These are phyloP conservation scores for Pseudogymnoascus sp. DNA, from an alignment of 2,329 filamentous ascomycete species.

Conservation along the genomic window DNA sequence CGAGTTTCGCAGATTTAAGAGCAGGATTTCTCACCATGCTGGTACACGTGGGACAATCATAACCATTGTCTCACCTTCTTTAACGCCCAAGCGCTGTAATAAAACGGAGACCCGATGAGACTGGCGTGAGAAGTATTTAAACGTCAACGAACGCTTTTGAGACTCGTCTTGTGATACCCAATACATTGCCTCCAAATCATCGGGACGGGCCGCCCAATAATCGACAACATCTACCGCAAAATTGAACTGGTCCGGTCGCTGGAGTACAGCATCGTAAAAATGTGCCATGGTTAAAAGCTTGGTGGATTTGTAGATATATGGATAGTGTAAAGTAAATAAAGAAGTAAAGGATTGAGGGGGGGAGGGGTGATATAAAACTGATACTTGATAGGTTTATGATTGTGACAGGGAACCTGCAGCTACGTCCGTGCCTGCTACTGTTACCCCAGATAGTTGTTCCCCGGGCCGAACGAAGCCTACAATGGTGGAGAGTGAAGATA, in stretches of 20 bases:
- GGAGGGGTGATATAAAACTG: not conserved
- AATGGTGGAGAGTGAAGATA: not conserved
- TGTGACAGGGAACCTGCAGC: not conserved
- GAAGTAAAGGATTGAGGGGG: not conserved
- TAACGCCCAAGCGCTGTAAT: conserved; percentile 26
- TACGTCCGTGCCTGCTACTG: not conserved
- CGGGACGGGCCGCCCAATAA: conserved; percentile 28
- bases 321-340: not conserved
- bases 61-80: conserved; percentile 29
- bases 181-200: conserved; percentile 28
- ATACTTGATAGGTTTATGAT: not conserved
- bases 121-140: conserved; percentile 29
- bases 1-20: not conserved
- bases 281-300: not conserved
- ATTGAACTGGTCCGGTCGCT: conserved; percentile 26
- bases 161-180: conserved; percentile 30
- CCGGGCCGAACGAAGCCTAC: not conserved
- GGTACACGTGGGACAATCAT: conserved; percentile 31
- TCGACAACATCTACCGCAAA: conserved; percentile 34
- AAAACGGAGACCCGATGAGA: conserved; percentile 30
- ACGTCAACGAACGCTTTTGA: conserved; percentile 25
- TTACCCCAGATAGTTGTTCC: not conserved
- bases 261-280: not conserved
- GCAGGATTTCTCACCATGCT: conserved; percentile 22
- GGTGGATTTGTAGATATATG: not conserved